Conservation (phyloP, 2,329 filamentous ascomycete species). For the Beauveria pseudobassiana region DNA sequence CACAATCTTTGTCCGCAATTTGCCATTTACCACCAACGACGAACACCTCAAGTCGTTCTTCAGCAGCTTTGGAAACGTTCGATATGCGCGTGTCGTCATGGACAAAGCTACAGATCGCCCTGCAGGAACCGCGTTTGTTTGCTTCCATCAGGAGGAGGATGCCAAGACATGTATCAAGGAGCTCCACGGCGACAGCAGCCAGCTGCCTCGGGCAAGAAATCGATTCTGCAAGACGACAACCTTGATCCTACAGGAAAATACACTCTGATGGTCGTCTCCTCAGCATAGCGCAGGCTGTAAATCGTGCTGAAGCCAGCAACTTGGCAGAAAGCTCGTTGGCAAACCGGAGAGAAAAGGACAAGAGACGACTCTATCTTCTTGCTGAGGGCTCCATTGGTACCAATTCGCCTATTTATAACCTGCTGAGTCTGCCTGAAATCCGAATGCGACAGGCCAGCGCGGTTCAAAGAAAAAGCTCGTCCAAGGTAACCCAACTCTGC, state of each 20-base stretch:
- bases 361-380: conserved; percentile 80
- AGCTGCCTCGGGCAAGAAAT: conserved; percentile 55
- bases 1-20: conserved; percentile 87
- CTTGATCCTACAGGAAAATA: conserved; percentile 77
- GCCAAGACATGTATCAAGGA: conserved; percentile 66
- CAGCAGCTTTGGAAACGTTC: conserved; percentile 73
- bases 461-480: conserved; percentile 81
- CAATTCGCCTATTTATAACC: conserved; percentile 69
- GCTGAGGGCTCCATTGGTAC: conserved; percentile 74
- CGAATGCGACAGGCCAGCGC: conserved; percentile 83
- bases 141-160: conserved; percentile 73
- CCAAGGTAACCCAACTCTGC: conserved; percentile 81
- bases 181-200: conserved; percentile 56
- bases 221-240: conserved; percentile 79
- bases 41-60: conserved; percentile 81
- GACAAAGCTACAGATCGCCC: conserved; percentile 80
- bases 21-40: conserved; percentile 84
- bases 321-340: conserved; percentile 63
- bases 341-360: conserved; percentile 68
- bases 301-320: conserved; percentile 68
- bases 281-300: conserved; percentile 77
- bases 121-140: conserved; percentile 90
- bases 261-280: conserved; percentile 80
- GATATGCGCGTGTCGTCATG: conserved; percentile 87
- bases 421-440: conserved; percentile 70